Conservation (phyloP, 2,329 filamentous ascomycete genomes). For the Clonostachys chloroleuca region DNA sequence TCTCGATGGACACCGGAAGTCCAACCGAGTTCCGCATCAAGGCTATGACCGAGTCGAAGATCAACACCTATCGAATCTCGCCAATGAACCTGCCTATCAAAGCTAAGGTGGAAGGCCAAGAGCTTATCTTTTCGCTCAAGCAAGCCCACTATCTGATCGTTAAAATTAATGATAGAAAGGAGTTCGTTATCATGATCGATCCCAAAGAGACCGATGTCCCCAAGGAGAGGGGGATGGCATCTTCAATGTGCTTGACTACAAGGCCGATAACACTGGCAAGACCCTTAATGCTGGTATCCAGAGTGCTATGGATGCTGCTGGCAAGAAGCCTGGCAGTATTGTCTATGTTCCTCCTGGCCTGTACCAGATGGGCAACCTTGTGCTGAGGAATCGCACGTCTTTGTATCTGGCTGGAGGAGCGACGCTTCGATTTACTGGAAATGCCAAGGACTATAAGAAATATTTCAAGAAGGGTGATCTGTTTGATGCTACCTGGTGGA, state of each 20-base stretch:
- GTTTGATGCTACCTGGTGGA: conserved; percentile 1
- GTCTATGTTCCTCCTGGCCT: conserved; percentile 1
- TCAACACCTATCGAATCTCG: background rate
- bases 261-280: background rate
- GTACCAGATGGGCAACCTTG: background rate
- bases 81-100: background rate
- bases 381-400: background rate
- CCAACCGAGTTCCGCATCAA: background rate
- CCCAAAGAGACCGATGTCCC: background rate
- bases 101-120: background rate
- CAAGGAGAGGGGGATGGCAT: background rate
- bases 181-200: conserved; percentile 1
- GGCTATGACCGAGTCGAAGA: background rate
- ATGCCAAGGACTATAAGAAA: conserved; percentile 1
- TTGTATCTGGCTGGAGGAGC: conserved; percentile 1
- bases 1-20: conserved; percentile 1
- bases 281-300: background rate
- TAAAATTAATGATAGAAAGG: conserved; percentile 1
- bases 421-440: background rate
- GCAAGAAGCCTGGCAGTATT: conserved; percentile 1
- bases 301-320: conserved; percentile 1
- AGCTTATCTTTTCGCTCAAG: background rate
- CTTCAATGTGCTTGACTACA: conserved; percentile 1
- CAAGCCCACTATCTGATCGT: conserved; percentile 1
- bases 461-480: background rate